Base-by-base conservation (phyloP, 164 flowering plant genomes). In the Brasenia schreberi region DNA sequence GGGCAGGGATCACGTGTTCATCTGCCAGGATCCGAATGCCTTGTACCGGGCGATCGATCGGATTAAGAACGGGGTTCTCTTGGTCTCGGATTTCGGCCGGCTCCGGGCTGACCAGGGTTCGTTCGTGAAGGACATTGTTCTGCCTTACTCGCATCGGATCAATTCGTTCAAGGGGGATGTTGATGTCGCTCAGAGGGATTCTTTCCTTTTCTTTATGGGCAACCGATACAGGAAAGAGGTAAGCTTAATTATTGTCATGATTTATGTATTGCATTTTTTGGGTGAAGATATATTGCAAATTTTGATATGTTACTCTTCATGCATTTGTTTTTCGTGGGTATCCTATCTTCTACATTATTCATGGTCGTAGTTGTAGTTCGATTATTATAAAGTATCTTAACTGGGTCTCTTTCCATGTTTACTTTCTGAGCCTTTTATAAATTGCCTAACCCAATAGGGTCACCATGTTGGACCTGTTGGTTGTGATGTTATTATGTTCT, bases 21-120 rank as follows among this genome's bases (percentile, higher is more conserved):
- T 89, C 43, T 89, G 96, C 60, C 95, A 89, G 72, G 97, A 94
- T 75, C 97, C 99, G 4, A 91, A 94, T 73, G 99, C 97, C 0
- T 70, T 94, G 67, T 91, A 81, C 70, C 81, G 78, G 67, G 88
- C 91, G 60, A 52, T 94, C 42, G 96, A 94, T 65, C 66, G 80
- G 67, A 77, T 91, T 39, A 89, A 83, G 83, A 88, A 91, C 71
- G 89, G 90, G 66, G 81, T 91, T 12, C 67, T 94, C 73, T 71
- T 94, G 61, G 81, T 94, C 42, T 85, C 97, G 14, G 97, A 94
- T 85, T 94, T 94, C 43, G 99, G 99, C 70, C 75, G 99, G 80
- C 67, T 88, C 76, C 79, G 81, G 60, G 45, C 72, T 0, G 87
- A 88, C 68, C 97, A 89, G 72, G 96, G 87, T 3, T 94, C 99